Base-by-base conservation (phyloP, 306 rosid genomes). In the Urtica urens region DNA sequence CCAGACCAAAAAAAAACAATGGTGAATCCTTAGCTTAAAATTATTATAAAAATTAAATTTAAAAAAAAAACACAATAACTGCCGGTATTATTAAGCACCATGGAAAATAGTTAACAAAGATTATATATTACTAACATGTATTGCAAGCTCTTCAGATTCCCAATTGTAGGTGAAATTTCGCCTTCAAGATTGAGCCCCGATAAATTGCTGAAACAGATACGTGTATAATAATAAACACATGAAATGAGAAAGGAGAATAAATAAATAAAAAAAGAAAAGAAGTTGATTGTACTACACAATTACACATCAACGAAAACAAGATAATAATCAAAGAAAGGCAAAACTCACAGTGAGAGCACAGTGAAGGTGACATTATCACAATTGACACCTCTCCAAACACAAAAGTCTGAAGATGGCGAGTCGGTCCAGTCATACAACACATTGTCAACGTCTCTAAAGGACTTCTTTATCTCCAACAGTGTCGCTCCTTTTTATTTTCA, bases 271-370 rank as follows among this genome's bases (percentile, higher is more conserved):
- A 35, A 35, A 35, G 15, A 4, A 35, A 35, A 35, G 48, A 8
- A 0, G 20, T 21, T 12, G 17, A 15, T 24, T 41, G 16, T 8
- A 23, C n/a, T n/a, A 31, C 12, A n/a, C 20, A 50, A 41, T 57
- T 44, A 58, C 40, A 58, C 40, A 23, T 14, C 26, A 24, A 39
- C 52, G 13, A 28, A 23, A n/a, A 29, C 14, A 13, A 25, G 41
- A 33, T 23, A 34, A 33, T 48, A 14, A 40, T 38, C 18, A 13
- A 40, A 25, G 2, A 31, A 28, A 42, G 22, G n/a, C 7, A 34
- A n/a, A n/a, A 45, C 96, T 82, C 75, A 92, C 99, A 92, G 96
- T 37, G 99, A 77, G 52, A 75, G 49, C 47, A 86, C 93, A 70
- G 63, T 73, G 66, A 79, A 83, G 57, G 96, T 79, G 60, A 69